These are phyloP conservation scores for Massarina eburnea DNA, from an alignment of 2,329 filamentous ascomycete species.

Conservation along the genomic window DNA sequence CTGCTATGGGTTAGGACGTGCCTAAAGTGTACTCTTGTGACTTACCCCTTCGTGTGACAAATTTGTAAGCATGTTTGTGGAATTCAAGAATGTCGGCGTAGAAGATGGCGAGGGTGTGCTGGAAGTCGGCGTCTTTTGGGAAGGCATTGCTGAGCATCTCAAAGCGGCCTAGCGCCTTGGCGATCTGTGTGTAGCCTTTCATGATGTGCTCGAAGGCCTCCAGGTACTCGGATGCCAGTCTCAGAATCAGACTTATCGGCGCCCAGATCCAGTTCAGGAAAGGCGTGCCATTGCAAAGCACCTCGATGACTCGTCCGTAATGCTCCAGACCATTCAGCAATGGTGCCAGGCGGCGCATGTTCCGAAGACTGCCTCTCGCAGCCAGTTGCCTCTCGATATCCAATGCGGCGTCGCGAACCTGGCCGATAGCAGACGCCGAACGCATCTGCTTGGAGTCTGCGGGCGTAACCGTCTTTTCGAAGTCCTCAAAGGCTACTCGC, in stretches of 20 bases:
- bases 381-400: constrained; percentile 47
- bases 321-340: constrained; percentile 47
- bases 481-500: constrained; percentile 18
- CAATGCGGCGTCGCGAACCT: constrained; percentile 42
- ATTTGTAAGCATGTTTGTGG: constrained; percentile 51
- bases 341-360: constrained; percentile 49
- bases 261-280: constrained; percentile 50
- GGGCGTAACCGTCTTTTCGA: constrained; percentile 14
- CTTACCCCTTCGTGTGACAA: constrained; percentile 37
- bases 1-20: constrained; percentile 12
- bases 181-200: constrained; percentile 35
- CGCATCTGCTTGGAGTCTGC: constrained; percentile 23
- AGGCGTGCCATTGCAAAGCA: constrained; percentile 51
- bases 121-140: constrained; percentile 36
- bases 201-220: constrained; percentile 44
- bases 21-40: not conserved
- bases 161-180: constrained; percentile 44
- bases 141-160: constrained; percentile 37
- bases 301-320: constrained; percentile 47
- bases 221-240: constrained; percentile 35
- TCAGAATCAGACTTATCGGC: constrained; percentile 19
- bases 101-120: constrained; percentile 46
- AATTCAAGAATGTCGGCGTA: constrained; percentile 55
- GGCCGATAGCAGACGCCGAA: constrained; percentile 36
- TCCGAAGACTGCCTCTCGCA: constrained; percentile 43